A percentile compares a stretch with the other conserved stretches of the same genome.
Conservation (phyloP, 805 yeast genomes). For the Zygotorulaspora sp. region DNA sequence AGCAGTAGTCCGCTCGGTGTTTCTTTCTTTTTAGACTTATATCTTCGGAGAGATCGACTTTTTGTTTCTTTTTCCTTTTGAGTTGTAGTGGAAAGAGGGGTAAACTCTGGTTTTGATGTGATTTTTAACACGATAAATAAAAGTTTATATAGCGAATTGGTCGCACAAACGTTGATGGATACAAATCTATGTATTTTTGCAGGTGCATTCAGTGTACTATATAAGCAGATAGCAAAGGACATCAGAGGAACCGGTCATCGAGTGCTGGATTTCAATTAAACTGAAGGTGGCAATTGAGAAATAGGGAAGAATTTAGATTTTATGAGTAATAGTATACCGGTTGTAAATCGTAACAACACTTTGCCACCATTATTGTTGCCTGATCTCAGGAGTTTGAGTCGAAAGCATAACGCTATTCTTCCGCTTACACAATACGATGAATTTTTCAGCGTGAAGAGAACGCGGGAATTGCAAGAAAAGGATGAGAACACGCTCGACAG, state of each 20-base stretch:
- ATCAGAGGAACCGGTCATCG: too few species aligned
- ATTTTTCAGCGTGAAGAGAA: neutral
- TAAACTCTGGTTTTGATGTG: neutral
- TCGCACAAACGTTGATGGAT: too few species aligned
- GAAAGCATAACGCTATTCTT: neutral
- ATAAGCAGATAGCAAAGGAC: too few species aligned
- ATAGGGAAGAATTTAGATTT: too few species aligned
- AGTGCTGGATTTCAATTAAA: too few species aligned
- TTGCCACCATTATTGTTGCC: constrained; percentile 34
- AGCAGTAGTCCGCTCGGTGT: neutral
- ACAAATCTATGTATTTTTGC: too few species aligned
- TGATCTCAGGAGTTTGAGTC: constrained; percentile 10
- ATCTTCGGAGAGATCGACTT: constrained; percentile 3
- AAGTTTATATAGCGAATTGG: constrained; percentile 1
- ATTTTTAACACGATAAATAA: constrained; percentile 1
- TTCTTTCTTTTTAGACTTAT: constrained; percentile 2
- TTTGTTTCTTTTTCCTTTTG: neutral
- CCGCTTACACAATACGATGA: neutral
- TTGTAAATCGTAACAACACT: constrained; percentile 25
- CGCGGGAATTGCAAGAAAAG: neutral
- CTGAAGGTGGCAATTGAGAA: too few species aligned
- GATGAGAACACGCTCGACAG: constrained; percentile 14
- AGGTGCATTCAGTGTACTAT: too few species aligned
- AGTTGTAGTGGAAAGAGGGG: constrained; percentile 2
- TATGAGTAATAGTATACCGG: constrained; percentile 27